phyloP scores from a whole-genome alignment of 2,329 filamentous ascomycete species.

The Epichloe aotearoae region DNA sequence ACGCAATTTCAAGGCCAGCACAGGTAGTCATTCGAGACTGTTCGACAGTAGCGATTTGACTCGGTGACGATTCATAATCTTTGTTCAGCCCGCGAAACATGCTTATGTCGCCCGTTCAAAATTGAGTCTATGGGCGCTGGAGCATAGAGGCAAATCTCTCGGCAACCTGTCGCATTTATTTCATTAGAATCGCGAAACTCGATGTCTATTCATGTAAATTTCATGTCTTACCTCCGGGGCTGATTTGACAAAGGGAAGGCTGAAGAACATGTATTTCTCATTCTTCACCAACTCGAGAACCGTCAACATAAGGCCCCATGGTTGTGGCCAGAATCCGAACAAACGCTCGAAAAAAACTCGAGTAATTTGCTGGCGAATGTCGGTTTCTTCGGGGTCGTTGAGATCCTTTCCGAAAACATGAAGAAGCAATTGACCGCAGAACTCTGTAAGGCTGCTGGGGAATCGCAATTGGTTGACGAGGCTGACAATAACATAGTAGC shows the following conservation, averaged over 20 bases:
- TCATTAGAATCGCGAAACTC: slow-evolving; percentile 4
- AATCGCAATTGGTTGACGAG: slow-evolving; percentile 88
- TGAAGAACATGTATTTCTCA: slow-evolving; percentile 81
- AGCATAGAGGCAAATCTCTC: slow-evolving; percentile 23
- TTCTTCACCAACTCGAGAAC: slow-evolving; percentile 86
- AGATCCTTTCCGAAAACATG: slow-evolving; percentile 71
- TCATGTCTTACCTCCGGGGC: slow-evolving; percentile 58
- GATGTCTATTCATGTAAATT: not conserved
- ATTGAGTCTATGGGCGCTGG: slow-evolving; percentile 17
- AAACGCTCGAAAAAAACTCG: slow-evolving; percentile 79
- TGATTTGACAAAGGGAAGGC: slow-evolving; percentile 81
- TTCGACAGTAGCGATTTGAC: not conserved
- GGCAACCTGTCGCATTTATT: slow-evolving; percentile 17
- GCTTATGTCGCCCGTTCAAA: not conserved
- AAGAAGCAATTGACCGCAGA: slow-evolving; percentile 76
- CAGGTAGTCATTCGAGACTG: not conserved
- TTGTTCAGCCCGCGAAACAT: not conserved
- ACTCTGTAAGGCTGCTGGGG: slow-evolving; percentile 80
- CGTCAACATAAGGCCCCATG: slow-evolving; percentile 86
- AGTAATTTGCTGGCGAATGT: slow-evolving; percentile 82
- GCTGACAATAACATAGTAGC: slow-evolving; percentile 72
- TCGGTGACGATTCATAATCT: not conserved
- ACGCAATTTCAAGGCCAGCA: not conserved
- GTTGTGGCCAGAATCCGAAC: slow-evolving; percentile 80
- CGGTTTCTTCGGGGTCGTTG: slow-evolving; percentile 59